These are phyloP conservation scores for Quercus cerris DNA, from an alignment of 306 rosid species.

Conservation along the genomic window DNA sequence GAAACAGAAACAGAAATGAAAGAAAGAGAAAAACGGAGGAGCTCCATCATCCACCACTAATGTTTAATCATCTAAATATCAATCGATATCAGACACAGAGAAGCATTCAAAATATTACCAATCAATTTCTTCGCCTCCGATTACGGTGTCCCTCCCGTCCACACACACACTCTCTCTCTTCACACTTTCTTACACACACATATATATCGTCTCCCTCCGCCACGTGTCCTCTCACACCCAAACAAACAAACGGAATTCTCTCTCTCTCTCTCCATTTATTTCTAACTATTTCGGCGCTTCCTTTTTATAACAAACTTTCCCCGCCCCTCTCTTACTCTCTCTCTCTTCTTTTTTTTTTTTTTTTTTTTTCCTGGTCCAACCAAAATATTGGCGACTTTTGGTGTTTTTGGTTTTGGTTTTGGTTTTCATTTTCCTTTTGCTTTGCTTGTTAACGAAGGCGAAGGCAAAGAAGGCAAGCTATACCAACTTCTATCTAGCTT, in stretches of 20 bases:
- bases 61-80: too few species aligned
- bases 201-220: background rate
- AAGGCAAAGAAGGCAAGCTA: background rate
- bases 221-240: constrained; percentile 13
- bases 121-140: background rate
- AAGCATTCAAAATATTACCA: constrained; percentile 6
- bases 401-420: background rate
- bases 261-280: background rate
- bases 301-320: background rate
- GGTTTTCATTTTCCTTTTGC: background rate
- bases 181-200: background rate
- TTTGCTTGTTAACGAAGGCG: background rate
- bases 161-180: background rate
- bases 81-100: background rate
- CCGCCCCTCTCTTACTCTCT: background rate
- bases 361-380: background rate
- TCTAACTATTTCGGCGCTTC: background rate
- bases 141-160: background rate
- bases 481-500: background rate
- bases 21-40: background rate
- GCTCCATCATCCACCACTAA: too few species aligned
- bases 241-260: background rate
- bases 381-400: background rate
- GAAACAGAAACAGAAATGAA: too few species aligned
- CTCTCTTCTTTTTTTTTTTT: background rate